Conservation (phyloP, 2,329 filamentous ascomycete species). For the Leptographium lundbergii region DNA sequence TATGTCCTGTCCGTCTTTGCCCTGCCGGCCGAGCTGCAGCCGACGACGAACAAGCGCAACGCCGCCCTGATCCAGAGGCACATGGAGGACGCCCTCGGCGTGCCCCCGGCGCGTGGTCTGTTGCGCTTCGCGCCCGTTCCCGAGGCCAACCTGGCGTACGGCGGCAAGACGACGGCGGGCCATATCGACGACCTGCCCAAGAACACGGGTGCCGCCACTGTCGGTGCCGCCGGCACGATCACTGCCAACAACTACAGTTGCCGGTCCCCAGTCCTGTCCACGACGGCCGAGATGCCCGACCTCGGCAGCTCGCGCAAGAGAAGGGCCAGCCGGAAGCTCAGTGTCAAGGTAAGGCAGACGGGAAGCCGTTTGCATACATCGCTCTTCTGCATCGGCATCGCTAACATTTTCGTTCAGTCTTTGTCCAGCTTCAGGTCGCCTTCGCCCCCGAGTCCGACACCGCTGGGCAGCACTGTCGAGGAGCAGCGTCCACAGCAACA, state of each 20-base stretch:
- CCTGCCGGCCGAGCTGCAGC: conserved; percentile 53
- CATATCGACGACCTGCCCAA: conserved; percentile 47
- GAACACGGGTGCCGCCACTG: conserved; percentile 17
- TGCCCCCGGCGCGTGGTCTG: conserved; percentile 53
- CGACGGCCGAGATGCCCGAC: background rate
- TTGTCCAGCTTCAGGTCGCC: conserved; percentile 7
- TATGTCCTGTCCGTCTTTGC: conserved; percentile 67
- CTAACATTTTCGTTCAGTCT: conserved; percentile 2
- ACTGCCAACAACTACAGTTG: background rate
- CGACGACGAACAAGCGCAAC: conserved; percentile 70
- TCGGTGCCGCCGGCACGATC: background rate
- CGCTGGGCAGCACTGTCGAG: background rate
- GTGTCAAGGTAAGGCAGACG: conserved; percentile 19
- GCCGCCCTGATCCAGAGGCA: conserved; percentile 65
- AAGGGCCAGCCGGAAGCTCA: conserved; percentile 19
- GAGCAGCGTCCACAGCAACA: background rate
- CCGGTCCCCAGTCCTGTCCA: background rate
- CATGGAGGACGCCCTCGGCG: conserved; percentile 57
- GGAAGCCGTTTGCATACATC: background rate
- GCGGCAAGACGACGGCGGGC: conserved; percentile 55
- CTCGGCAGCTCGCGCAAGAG: background rate
- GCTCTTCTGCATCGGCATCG: background rate
- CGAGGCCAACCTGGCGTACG: conserved; percentile 60
- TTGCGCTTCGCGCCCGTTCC: conserved; percentile 57
- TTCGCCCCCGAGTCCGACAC: background rate